These are phyloP conservation scores for Truncatella angustata DNA, from an alignment of 2,329 filamentous ascomycete genomes.

Conservation along the genomic window DNA sequence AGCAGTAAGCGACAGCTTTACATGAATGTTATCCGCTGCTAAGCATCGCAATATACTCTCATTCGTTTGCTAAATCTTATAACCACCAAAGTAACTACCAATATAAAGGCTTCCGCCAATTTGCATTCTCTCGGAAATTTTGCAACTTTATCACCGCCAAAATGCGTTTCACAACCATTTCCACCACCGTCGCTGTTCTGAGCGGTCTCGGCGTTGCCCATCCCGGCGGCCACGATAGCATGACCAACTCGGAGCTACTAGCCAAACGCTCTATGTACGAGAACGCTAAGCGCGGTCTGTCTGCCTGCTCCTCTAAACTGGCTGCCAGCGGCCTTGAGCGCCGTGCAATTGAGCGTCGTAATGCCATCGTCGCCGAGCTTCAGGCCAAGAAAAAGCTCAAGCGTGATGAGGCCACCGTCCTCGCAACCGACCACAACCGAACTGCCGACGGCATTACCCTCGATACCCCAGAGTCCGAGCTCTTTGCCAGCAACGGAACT, in stretches of 20 bases:
- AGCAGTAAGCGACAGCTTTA: too few relatives aligned
- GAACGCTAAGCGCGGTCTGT: neutral
- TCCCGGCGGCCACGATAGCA: neutral
- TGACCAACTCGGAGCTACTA: neutral
- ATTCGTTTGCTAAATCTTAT: too few relatives aligned
- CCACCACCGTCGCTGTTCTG: neutral
- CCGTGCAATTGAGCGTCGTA: neutral
- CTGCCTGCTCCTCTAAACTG: neutral
- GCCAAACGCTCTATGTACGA: neutral
- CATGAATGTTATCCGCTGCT: too few relatives aligned
- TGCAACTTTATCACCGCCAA: neutral
- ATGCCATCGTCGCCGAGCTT: neutral
- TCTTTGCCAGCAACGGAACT: slow-evolving; percentile 41
- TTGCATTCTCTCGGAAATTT: too few relatives aligned
- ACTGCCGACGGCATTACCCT: slow-evolving; percentile 16
- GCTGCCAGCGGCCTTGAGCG: neutral
- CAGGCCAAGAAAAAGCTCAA: neutral
- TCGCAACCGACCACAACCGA: slow-evolving; percentile 23
- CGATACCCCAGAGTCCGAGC: slow-evolving; percentile 16
- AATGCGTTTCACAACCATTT: neutral
- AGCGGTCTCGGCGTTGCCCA: neutral
- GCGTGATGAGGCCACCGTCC: slow-evolving; percentile 31
- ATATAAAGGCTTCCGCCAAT: too few relatives aligned
- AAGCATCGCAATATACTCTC: too few relatives aligned
- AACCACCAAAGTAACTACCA: too few relatives aligned